Evolutionary conservation across 2,329 filamentous ascomycete genomes (phyloP).

Genomic region (Cladosporium sp.): DNA sequence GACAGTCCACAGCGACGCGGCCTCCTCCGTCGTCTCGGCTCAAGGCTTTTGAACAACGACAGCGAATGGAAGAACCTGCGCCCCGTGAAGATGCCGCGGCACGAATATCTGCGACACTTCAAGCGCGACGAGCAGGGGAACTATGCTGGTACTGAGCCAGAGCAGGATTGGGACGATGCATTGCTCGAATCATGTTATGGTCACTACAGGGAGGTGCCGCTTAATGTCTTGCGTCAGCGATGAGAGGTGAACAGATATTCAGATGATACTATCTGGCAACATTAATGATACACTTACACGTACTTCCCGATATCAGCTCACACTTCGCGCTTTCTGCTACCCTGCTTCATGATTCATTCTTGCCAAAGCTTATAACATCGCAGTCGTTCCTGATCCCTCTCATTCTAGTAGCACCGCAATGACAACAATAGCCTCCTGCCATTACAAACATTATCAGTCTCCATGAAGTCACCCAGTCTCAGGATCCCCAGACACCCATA

Average conservation of each 20-base stretch:
- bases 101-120: slow-evolving; percentile 26
- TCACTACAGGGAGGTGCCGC: background rate
- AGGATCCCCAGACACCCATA: background rate
- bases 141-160: slow-evolving; percentile 29
- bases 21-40: slow-evolving; percentile 26
- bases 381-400: no score
- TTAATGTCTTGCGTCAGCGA: background rate
- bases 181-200: slow-evolving; percentile 14
- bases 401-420: no score
- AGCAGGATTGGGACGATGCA: slow-evolving; percentile 26
- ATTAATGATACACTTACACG: no score
- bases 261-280: no score
- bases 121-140: slow-evolving; percentile 22
- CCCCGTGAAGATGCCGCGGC: slow-evolving; percentile 29
- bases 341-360: no score
- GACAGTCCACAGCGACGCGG: slow-evolving; percentile 21
- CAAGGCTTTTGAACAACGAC: slow-evolving; percentile 16
- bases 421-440: no score
- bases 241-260: background rate
- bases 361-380: no score
- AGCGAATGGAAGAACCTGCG: slow-evolving; percentile 23
- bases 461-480: background rate
- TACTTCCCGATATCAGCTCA: no score
- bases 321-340: no score
- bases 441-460: no score